phyloP scores from a whole-genome alignment of 2,329 filamentous ascomycete genomes.

The Colletotrichum sp. region DNA sequence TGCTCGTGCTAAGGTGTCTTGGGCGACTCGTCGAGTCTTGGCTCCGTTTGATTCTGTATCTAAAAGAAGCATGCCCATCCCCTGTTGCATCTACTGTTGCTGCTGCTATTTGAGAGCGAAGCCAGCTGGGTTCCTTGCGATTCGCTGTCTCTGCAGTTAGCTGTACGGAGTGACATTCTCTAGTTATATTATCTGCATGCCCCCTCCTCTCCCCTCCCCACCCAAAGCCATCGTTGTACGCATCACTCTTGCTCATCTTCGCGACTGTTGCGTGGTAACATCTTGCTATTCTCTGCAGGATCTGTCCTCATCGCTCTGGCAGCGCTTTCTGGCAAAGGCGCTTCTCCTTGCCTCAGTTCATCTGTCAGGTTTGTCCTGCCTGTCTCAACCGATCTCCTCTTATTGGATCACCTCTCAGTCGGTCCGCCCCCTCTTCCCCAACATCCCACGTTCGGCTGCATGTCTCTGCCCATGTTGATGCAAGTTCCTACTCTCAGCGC shows the following conservation, averaged over 20 bases:
- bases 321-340: neutral
- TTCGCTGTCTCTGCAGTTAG: neutral
- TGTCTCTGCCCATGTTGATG: neutral
- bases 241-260: neutral
- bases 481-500: neutral
- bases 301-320: neutral
- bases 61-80: neutral
- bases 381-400: neutral
- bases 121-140: neutral
- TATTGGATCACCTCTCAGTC: neutral
- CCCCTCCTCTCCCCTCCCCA: neutral
- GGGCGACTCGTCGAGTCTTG: constrained; percentile 5
- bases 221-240: neutral
- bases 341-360: neutral
- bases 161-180: neutral
- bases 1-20: neutral
- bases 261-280: neutral
- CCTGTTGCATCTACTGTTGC: neutral
- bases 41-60: constrained; percentile 5
- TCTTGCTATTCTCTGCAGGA: neutral
- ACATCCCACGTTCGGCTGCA: neutral
- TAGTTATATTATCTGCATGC: neutral
- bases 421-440: neutral
- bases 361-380: neutral
- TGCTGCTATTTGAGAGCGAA: neutral